Conservation (phyloP, 257 asterid genomes). For the Ocimum tenuiflorum region DNA sequence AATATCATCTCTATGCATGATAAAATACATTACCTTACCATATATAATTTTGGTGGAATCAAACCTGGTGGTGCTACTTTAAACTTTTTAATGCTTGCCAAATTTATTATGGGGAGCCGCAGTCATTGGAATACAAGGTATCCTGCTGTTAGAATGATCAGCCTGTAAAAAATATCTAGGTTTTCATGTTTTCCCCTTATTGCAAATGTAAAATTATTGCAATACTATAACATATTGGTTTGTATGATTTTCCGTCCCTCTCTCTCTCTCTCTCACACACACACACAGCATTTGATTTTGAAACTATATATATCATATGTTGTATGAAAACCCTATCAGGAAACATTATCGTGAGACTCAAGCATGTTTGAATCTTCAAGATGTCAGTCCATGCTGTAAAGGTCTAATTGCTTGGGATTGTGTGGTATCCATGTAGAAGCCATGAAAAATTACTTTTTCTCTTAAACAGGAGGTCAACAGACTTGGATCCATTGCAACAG, state of each 20-base stretch:
- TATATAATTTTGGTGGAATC: neutral
- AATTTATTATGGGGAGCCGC: too few species aligned
- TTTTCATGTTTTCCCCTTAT: neutral
- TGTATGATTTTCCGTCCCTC: neutral
- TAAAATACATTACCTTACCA: too few species aligned
- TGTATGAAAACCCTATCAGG: too few species aligned
- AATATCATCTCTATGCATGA: too few species aligned
- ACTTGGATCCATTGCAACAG: conserved; percentile 84
- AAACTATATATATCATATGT: neutral
- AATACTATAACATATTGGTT: neutral
- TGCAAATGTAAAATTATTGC: neutral
- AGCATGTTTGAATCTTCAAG: conserved; percentile 2
- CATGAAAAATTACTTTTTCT: conserved; percentile 9
- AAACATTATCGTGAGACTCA: neutral
- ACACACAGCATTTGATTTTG: too few species aligned
- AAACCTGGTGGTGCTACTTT: neutral
- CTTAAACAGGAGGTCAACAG: conserved; percentile 53
- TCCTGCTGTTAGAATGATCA: too few species aligned
- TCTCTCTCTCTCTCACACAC: too few species aligned
- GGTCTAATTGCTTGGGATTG: neutral
- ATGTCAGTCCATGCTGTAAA: neutral
- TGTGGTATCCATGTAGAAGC: neutral
- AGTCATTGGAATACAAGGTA: too few species aligned
- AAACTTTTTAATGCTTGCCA: neutral
- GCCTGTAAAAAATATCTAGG: too few species aligned